A percentile compares a stretch with the other conserved stretches of the same genome.
Evolutionary conservation across 1,284 basidiomycete genomes (phyloP).

Genomic region (Uromyces viciae-fabae): DNA sequence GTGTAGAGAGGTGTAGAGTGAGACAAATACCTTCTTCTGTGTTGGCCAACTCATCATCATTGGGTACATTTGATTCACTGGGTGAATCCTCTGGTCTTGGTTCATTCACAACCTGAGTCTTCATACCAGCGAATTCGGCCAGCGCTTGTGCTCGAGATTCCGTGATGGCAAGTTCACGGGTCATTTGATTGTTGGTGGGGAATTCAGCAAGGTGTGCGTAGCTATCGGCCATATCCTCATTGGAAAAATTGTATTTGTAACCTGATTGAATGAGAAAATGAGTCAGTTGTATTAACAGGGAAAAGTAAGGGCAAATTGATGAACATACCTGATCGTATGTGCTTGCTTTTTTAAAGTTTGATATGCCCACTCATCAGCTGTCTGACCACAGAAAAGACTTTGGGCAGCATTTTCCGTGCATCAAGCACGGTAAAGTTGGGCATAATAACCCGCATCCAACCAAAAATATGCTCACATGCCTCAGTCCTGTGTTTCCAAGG

Average conservation of each 20-base stretch:
- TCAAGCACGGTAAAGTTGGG: conserved; percentile 10
- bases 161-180: not conserved
- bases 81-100: too few relatives aligned
- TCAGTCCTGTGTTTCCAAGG: conserved; percentile 29
- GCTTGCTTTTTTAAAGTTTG: conserved; percentile 8
- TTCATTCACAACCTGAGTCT: too few relatives aligned
- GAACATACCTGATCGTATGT: conserved; percentile 2
- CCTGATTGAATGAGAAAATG: too few relatives aligned
- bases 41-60: too few relatives aligned
- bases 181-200: conserved; percentile 9
- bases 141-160: too few relatives aligned
- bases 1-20: too few relatives aligned
- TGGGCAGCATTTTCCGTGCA: conserved; percentile 22
- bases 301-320: too few relatives aligned
- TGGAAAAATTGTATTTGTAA: conserved; percentile 16
- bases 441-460: not conserved
- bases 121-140: too few relatives aligned
- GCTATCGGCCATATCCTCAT: not conserved
- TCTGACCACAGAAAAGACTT: conserved; percentile 12
- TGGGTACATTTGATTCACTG: too few relatives aligned
- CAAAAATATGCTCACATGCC: conserved; percentile 28
- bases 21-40: too few relatives aligned
- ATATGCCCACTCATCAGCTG: conserved; percentile 19
- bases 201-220: not conserved
- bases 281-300: too few relatives aligned